Base-by-base conservation (phyloP, 768 basidiomycete species). In the Boletus bicolor region DNA sequence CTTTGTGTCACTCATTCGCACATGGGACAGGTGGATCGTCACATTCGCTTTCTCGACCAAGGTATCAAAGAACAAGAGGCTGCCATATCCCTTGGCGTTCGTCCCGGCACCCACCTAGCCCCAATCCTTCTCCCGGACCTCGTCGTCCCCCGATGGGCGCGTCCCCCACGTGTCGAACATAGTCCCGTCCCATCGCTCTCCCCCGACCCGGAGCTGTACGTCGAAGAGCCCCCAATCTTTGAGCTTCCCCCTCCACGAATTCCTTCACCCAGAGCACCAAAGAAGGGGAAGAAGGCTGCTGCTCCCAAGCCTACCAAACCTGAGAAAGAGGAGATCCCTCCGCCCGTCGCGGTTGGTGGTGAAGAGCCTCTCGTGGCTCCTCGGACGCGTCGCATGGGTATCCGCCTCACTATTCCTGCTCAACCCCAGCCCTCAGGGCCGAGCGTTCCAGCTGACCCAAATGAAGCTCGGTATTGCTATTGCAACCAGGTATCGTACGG, bases 401-500 rank as follows among this genome's bases (percentile, higher is more conserved):
- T 74, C 55, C 76, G 66, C 46, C 64, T 74, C 21, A 75, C 71
- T 17, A 63, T 77, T n/a, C 74, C 77, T 15, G 70, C 72, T 7
- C 63, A 69, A 19, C 59, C 62, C 28, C 54, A 43, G 19, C 56
- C 48, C 3, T 24, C 37, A 1, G 60, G 42, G 19, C 70, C 70
- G 35, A 54, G 35, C 42, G 62, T 64, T 24, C 65, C 59, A 12
- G 64, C 51, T 19, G 76, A 82, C 61, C 75, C 78, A 35, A 75
- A 76, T 56, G 85, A 91, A 67, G 73, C 65, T 48, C 73, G 81
- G 35, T 97, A 91, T 70, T 96, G 93, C 70, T 87, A 85, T 67
- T 96, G 93, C 71, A 78, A 88, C 61, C 79, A 85, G 58, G 82
- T 85, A 34, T 91, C 87, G 19, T 93, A 82, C 66, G 93, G 93